phyloP scores from a whole-genome alignment of 75 land plant species.

The Azolla pinnata region DNA sequence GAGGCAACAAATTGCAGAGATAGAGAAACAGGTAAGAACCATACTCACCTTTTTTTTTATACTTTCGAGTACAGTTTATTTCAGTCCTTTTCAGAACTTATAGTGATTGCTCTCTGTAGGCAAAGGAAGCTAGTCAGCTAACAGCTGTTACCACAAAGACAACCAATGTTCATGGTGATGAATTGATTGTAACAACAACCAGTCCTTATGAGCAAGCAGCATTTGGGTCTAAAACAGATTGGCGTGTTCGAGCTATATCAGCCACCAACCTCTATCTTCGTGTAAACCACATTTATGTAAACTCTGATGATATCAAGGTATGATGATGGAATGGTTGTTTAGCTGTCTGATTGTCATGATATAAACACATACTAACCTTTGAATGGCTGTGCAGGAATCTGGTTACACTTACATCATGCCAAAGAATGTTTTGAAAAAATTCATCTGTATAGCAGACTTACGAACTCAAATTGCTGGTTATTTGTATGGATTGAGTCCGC shows the following conservation, averaged over 20 bases:
- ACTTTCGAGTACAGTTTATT: too few species aligned
- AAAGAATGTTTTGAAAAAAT: conserved; percentile 93
- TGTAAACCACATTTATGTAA: conserved; percentile 96
- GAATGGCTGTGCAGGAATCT: conserved; percentile 62
- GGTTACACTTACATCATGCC: conserved; percentile 99
- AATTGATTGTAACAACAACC: conserved; percentile 92
- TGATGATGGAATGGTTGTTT: not conserved
- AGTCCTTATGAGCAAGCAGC: conserved; percentile 99
- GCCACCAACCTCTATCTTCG: conserved; percentile 96
- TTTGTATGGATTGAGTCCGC: conserved; percentile 91
- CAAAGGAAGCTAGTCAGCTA: conserved; percentile 94
- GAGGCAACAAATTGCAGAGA: conserved; percentile 98
- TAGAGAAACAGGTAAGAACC: conserved; percentile 98
- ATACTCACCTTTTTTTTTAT: too few species aligned
- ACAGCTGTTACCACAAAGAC: conserved; percentile 97
- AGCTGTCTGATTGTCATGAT: too few species aligned
- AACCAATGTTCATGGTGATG: conserved; percentile 99
- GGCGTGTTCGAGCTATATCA: conserved; percentile 98
- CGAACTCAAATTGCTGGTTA: conserved; percentile 93
- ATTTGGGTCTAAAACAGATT: conserved; percentile 93
- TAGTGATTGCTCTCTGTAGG: conserved; percentile 33
- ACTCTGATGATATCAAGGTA: conserved; percentile 99
- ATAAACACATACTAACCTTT: too few species aligned
- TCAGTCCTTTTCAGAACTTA: too few species aligned
- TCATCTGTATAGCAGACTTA: conserved; percentile 93